Evolutionary conservation across 1,139 yeast species (phyloP), one percentile per base, ranked within the genome.

Genomic region (Meyerozyma sp.): DNA sequence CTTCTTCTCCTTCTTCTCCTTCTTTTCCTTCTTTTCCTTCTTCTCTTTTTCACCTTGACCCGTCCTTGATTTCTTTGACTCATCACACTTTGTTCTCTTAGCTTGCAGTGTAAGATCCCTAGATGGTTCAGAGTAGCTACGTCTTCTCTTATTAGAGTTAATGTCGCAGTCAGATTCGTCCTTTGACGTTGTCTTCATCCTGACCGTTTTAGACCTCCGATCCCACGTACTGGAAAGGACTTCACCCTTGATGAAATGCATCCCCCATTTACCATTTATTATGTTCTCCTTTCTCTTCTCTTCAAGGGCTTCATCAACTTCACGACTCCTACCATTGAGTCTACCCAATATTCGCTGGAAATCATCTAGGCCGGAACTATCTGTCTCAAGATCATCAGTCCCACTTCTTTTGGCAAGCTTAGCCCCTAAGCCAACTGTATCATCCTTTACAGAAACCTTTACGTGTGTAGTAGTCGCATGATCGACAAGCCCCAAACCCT

Each of bases 301-400:
- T 35, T 85, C 91, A 50, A 85, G 61, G 55, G 82, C 90, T 46
- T 73, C 66, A 42, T 64, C 63, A 13, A 83, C 73, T 48, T 71
- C 71, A 27, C 78, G 80, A 60, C 82, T 91, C 53, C 79, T 80
- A 35, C 94, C 94, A 58, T 85, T 93, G 48, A 93, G 73, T 56
- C 93, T 77, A 8, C 97, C 97, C 51, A 93, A 71, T 41, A 93
- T 79, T 57, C 95, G 75, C 66, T 94, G 98, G 61, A 93, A 93
- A 13, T 84, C 95, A 62, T 93, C 98, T 41, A 94, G 70, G 1
- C 98, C 98, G 16, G 93, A 86, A 49, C 93, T 82, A 57, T 86
- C 95, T 47, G 81, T 78, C 53, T 84, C 90, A 54, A 81, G 64
- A 41, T 68, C 84, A 42, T 73, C 79, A 37, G 63, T 68, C 51